Conservation (phyloP, 768 basidiomycete genomes). For the Paxillus ammoniavirescens region DNA sequence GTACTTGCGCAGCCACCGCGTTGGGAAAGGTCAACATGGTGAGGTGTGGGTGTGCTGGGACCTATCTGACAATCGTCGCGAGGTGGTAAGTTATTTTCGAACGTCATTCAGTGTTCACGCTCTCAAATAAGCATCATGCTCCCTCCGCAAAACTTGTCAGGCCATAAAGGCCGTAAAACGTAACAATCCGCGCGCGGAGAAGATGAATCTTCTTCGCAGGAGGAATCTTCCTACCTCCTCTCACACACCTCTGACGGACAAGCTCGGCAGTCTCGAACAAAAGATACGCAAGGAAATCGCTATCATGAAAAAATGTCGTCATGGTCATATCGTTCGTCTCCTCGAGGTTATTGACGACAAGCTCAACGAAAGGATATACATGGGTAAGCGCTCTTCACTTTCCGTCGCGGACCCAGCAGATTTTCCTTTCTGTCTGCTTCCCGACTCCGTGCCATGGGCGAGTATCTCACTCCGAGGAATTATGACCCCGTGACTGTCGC, state of each 20-base stretch:
- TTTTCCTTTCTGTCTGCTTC: slow-evolving; percentile 21
- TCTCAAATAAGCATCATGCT: slow-evolving; percentile 3
- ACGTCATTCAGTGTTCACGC: slow-evolving; percentile 4
- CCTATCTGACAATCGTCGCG: slow-evolving; percentile 45
- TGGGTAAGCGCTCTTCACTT: slow-evolving; percentile 61
- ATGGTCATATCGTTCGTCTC: slow-evolving; percentile 86
- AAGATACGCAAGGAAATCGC: slow-evolving; percentile 94
- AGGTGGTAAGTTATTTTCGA: slow-evolving; percentile 38
- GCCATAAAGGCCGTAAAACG: slow-evolving; percentile 80
- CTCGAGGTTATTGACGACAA: slow-evolving; percentile 95
- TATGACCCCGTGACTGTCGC: slow-evolving; percentile 31
- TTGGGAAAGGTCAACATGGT: slow-evolving; percentile 90
- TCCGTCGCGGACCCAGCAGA: slow-evolving; percentile 11
- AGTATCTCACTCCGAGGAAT: slow-evolving; percentile 30
- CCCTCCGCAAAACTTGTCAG: slow-evolving; percentile 35
- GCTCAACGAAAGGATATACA: slow-evolving; percentile 83
- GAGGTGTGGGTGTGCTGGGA: slow-evolving; percentile 77
- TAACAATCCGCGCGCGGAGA: slow-evolving; percentile 67
- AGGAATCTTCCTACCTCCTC: slow-evolving; percentile 42
- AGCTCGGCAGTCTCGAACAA: slow-evolving; percentile 68
- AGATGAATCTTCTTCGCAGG: slow-evolving; percentile 53
- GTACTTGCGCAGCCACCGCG: slow-evolving; percentile 71
- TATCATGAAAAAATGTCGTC: slow-evolving; percentile 96
- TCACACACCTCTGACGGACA: slow-evolving; percentile 62
- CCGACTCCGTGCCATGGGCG: slow-evolving; percentile 25